Evolutionary conservation across 768 basidiomycete genomes (phyloP).

Genomic region (Mycena indigotica): DNA sequence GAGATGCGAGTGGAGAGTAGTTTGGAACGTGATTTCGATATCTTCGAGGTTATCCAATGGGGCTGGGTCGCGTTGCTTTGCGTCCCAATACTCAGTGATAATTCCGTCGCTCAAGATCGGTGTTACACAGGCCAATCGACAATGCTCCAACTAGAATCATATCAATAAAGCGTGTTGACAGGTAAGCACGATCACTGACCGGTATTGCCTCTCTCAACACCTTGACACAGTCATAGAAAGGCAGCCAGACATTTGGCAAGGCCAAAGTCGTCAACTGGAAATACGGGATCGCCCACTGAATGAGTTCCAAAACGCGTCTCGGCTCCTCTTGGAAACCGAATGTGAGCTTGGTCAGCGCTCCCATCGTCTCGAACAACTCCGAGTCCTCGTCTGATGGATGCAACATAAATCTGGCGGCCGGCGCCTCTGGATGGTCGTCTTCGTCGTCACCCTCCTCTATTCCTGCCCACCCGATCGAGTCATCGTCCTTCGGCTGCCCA

Average conservation of each 20-base stretch:
- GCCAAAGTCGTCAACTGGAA: neutral
- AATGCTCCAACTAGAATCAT: neutral
- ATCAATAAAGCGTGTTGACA: neutral
- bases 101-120: neutral
- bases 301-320: neutral
- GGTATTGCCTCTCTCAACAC: neutral
- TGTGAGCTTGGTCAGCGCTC: neutral
- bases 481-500: neutral
- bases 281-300: neutral
- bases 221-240: neutral
- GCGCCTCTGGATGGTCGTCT: neutral
- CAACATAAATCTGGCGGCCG: neutral
- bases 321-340: neutral
- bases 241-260: neutral
- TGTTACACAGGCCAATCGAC: neutral
- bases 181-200: neutral
- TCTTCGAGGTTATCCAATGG: neutral
- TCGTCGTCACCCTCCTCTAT: neutral
- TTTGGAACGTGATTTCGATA: neutral
- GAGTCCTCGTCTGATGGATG: neutral
- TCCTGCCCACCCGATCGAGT: neutral
- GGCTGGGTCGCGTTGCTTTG: neutral
- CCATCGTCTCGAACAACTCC: neutral
- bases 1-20: neutral
- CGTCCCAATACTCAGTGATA: neutral